These are phyloP conservation scores for Leishmania martiniquensis DNA, from an alignment of 208 protist genomes.

Conservation along the genomic window DNA sequence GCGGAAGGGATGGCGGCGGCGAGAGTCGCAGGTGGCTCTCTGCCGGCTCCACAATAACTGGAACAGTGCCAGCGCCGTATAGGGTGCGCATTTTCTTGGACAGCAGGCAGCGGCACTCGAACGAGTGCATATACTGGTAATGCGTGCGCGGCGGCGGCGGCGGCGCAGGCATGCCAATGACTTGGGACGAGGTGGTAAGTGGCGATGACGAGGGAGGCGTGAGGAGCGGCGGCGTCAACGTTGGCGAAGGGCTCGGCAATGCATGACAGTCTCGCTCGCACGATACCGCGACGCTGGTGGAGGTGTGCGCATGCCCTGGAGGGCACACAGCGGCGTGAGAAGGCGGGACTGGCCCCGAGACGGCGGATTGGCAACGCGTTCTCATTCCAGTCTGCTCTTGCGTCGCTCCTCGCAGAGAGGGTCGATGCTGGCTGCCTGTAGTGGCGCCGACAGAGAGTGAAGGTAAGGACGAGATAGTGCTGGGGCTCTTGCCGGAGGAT, in stretches of 20 bases:
- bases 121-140: conserved; percentile 52
- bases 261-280: neutral
- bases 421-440: neutral
- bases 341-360: neutral
- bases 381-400: neutral
- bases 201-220: neutral
- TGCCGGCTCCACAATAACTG: conserved; percentile 92
- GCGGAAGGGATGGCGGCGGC: neutral
- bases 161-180: neutral
- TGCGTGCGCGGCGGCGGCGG: conserved; percentile 27
- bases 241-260: neutral
- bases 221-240: neutral
- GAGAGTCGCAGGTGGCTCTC: conserved; percentile 22
- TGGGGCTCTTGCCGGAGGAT: neutral
- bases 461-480: neutral
- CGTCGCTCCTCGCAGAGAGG: neutral
- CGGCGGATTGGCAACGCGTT: neutral
- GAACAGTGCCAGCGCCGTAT: conserved; percentile 76
- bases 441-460: neutral
- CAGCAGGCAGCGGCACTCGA: conserved; percentile 50
- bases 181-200: neutral
- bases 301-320: neutral
- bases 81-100: conserved; percentile 29
- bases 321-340: neutral
- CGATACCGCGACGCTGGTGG: neutral